Conservation (phyloP, 2,329 filamentous ascomycete species). For the Pseudogymnoascus sp. region DNA sequence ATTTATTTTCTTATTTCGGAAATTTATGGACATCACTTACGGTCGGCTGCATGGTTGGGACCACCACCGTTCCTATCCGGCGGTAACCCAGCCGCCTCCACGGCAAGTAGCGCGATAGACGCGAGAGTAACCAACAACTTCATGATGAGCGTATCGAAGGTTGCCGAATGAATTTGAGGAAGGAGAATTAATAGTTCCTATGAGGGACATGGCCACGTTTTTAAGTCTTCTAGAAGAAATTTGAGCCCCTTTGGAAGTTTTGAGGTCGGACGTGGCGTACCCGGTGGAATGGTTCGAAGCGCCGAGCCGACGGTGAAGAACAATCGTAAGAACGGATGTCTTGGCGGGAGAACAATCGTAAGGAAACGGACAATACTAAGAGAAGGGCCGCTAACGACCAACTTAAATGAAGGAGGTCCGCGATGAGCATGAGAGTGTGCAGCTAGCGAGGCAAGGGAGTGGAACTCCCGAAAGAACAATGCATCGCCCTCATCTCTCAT, state of each 20-base stretch:
- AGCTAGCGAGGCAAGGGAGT: not conserved
- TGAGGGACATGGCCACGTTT: not conserved
- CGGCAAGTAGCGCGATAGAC: constrained; percentile 1
- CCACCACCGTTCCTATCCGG: not conserved
- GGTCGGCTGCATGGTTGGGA: not conserved
- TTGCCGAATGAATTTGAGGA: not conserved
- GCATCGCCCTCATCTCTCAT: not conserved
- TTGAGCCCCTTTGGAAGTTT: constrained; percentile 3
- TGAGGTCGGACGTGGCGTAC: not conserved
- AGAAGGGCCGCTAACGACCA: not conserved
- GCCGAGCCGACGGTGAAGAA: not conserved
- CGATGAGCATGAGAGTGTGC: not conserved
- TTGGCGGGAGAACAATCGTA: not conserved
- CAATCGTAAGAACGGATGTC: not conserved
- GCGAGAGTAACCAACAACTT: not conserved
- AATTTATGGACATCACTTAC: not conserved
- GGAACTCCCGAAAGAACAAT: not conserved
- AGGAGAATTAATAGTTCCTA: not conserved
- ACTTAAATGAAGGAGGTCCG: not conserved
- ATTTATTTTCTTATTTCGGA: not conserved
- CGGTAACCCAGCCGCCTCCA: not conserved
- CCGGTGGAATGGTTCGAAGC: not conserved
- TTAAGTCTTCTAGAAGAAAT: not conserved
- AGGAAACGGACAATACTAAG: not conserved
- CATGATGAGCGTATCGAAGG: not conserved